Conservation (phyloP, 2,329 filamentous ascomycete species). For the Proliferodiscus dingleyae region DNA sequence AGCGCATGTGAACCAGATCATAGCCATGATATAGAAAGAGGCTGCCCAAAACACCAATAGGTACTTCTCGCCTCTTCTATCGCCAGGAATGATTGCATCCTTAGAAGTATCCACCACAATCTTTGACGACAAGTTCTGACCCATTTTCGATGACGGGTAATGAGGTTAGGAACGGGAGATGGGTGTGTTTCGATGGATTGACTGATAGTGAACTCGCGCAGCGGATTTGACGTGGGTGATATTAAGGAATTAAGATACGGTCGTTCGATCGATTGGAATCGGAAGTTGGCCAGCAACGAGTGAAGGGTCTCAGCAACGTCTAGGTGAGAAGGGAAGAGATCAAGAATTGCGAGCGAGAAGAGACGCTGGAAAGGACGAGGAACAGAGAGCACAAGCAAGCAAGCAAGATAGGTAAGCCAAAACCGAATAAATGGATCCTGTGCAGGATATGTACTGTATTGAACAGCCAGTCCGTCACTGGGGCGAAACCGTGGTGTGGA, state of each 20-base stretch:
- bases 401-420: neutral
- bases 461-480: no score
- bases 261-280: neutral
- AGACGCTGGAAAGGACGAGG: neutral
- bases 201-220: neutral
- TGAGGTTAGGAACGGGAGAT: neutral
- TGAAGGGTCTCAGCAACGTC: neutral
- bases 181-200: neutral
- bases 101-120: slow-evolving; percentile 1
- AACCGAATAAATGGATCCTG: neutral
- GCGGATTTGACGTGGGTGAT: neutral
- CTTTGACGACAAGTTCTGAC: slow-evolving; percentile 1
- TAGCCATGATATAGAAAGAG: slow-evolving; percentile 3
- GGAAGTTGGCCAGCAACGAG: slow-evolving; percentile 8
- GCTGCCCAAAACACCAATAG: neutral
- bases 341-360: neutral
- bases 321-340: neutral
- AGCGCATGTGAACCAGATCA: slow-evolving; percentile 8
- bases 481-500: neutral
- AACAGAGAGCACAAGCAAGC: neutral
- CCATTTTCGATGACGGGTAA: slow-evolving; percentile 4
- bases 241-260: slow-evolving; percentile 1
- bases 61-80: neutral
- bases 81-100: slow-evolving; percentile 1
- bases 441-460: neutral